These are phyloP conservation scores for Hibiscus tridactylites DNA, from an alignment of 345 rosid genomes.

Conservation along the genomic window DNA sequence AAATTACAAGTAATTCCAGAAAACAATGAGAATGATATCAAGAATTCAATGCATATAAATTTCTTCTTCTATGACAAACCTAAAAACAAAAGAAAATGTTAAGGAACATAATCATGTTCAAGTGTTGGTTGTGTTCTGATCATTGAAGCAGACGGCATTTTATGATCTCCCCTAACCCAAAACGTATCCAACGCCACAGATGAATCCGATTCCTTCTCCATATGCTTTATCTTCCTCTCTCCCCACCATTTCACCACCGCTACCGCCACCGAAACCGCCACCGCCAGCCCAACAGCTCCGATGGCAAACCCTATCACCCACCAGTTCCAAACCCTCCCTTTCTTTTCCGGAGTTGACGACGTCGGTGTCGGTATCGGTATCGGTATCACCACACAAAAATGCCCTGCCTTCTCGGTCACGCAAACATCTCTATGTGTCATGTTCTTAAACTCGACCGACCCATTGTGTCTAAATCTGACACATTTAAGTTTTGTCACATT, in stretches of 20 bases:
- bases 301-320: slow-evolving; percentile 37
- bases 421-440: slow-evolving; percentile 30
- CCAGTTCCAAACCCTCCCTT: slow-evolving; percentile 22
- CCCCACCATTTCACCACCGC: slow-evolving; percentile 17
- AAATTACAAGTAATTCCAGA: neutral
- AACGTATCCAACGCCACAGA: slow-evolving; percentile 39
- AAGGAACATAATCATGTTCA: slow-evolving; percentile 47
- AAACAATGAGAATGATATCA: neutral
- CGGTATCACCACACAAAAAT: slow-evolving; percentile 32
- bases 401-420: slow-evolving; percentile 35
- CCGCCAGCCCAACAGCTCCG: slow-evolving; percentile 15
- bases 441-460: slow-evolving; percentile 30
- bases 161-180: slow-evolving; percentile 43
- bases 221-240: slow-evolving; percentile 34
- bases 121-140: slow-evolving; percentile 69
- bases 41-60: neutral
- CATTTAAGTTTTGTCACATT: slow-evolving; percentile 26
- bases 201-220: slow-evolving; percentile 67
- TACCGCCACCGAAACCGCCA: slow-evolving; percentile 1
- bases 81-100: neutral
- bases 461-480: slow-evolving; percentile 26
- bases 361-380: neutral
- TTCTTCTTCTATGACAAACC: neutral
- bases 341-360: neutral
- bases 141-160: slow-evolving; percentile 77